Conservation (phyloP, 2,329 filamentous ascomycete species). For the Pseudocercospora musae region DNA sequence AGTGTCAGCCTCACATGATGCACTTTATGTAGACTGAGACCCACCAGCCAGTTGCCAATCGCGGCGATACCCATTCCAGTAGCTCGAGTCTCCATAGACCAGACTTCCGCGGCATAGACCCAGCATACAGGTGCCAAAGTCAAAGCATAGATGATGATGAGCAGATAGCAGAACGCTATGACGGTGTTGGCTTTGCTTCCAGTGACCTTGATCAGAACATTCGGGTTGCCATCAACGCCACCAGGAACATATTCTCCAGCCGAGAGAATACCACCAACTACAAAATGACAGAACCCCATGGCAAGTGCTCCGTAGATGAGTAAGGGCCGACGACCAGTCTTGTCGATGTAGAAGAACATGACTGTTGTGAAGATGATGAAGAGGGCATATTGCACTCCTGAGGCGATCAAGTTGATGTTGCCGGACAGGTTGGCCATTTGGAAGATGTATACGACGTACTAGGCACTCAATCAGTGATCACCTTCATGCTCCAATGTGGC, state of each 20-base stretch:
- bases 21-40: not conserved
- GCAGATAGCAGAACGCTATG: conserved; percentile 63
- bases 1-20: not conserved
- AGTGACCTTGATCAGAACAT: conserved; percentile 52
- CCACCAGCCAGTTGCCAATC: conserved; percentile 47
- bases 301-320: conserved; percentile 69
- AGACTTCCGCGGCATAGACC: conserved; percentile 65
- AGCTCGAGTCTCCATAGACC: conserved; percentile 59
- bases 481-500: not conserved
- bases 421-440: conserved; percentile 56
- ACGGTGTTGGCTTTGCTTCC: conserved; percentile 58
- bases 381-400: conserved; percentile 42
- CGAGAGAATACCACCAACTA: conserved; percentile 59
- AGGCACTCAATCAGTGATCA: conserved; percentile 41
- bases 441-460: conserved; percentile 61
- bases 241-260: conserved; percentile 42
- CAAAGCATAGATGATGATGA: conserved; percentile 62
- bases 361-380: conserved; percentile 43
- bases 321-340: conserved; percentile 40
- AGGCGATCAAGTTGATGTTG: conserved; percentile 47
- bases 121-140: conserved; percentile 62
- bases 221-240: conserved; percentile 48
- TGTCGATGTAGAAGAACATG: conserved; percentile 44
- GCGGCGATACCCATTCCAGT: conserved; percentile 58
- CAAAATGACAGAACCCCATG: conserved; percentile 83